These are phyloP conservation scores for Aspergillus caelatus DNA, from an alignment of 2,329 filamentous ascomycete genomes.

Conservation along the genomic window DNA sequence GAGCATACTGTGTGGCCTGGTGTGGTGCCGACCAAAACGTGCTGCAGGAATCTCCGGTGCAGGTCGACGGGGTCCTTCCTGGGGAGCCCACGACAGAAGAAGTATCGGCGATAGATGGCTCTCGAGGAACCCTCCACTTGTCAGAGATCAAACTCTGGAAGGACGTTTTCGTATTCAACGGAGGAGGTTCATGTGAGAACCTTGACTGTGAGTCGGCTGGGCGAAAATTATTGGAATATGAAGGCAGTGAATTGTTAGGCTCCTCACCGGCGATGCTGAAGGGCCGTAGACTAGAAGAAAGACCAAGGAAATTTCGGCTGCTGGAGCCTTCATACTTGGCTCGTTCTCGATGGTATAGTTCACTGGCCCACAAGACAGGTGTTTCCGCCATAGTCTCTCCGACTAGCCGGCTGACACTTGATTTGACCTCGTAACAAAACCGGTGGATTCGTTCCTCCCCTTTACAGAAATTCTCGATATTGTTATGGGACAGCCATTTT, in stretches of 20 bases:
- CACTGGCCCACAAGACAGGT: slow-evolving; percentile 89
- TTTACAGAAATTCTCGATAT: slow-evolving; percentile 89
- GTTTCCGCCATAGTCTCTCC: slow-evolving; percentile 82
- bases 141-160: slow-evolving; percentile 72
- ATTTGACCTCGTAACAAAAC: slow-evolving; percentile 87
- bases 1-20: slow-evolving; percentile 65
- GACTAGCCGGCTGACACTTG: slow-evolving; percentile 81
- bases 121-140: slow-evolving; percentile 62
- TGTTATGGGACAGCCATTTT: slow-evolving; percentile 78
- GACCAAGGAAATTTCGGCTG: slow-evolving; percentile 38
- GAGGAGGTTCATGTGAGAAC: slow-evolving; percentile 38
- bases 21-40: slow-evolving; percentile 92
- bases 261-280: slow-evolving; percentile 50
- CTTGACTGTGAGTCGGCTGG: slow-evolving; percentile 34
- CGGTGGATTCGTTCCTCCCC: slow-evolving; percentile 94
- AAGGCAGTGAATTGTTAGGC: slow-evolving; percentile 31
- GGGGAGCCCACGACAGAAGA: slow-evolving; percentile 62
- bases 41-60: slow-evolving; percentile 70
- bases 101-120: slow-evolving; percentile 64
- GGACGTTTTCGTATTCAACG: slow-evolving; percentile 60
- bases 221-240: slow-evolving; percentile 30
- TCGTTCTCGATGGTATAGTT: slow-evolving; percentile 76
- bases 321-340: slow-evolving; percentile 45
- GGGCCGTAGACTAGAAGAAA: slow-evolving; percentile 46
- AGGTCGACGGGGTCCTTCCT: slow-evolving; percentile 69